phyloP scores from a whole-genome alignment of 164 flowering plant genomes.

The Aristolochia fimbriata region DNA sequence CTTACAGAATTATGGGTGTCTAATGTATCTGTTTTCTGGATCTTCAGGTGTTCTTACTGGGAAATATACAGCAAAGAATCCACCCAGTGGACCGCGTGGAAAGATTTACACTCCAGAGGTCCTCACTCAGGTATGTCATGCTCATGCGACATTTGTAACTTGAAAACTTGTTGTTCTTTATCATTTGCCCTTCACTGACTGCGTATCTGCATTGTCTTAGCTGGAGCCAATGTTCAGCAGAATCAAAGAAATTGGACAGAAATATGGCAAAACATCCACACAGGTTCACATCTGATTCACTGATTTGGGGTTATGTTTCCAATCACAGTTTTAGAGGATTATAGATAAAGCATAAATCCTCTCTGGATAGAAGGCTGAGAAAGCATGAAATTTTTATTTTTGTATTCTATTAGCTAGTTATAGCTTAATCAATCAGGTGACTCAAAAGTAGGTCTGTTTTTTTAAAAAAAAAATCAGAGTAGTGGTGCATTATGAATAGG shows the following conservation, averaged over 20 bases:
- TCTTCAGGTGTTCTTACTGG: conserved; percentile 78
- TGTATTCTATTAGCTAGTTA: not conserved
- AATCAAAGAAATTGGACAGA: conserved; percentile 70
- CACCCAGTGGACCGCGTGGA: conserved; percentile 84
- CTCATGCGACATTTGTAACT: not conserved
- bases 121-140: conserved; percentile 43
- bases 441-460: not conserved
- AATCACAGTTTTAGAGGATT: not conserved
- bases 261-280: conserved; percentile 61
- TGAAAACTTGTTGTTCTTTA: not conserved
- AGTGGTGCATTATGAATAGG: not conserved
- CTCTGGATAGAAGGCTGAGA: not conserved
- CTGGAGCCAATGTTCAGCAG: conserved; percentile 74
- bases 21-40: too few relatives aligned
- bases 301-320: not conserved
- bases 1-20: too few relatives aligned
- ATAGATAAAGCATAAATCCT: not conserved
- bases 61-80: conserved; percentile 69
- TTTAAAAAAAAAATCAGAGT: not conserved
- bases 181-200: not conserved
- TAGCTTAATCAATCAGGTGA: not conserved
- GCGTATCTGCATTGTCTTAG: conserved; percentile 24
- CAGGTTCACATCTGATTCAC: conserved; percentile 37
- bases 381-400: not conserved
- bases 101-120: conserved; percentile 67